Percentiles rank a stretch among this genome's conserved stretches.
Evolutionary conservation across 306 rosid genomes (phyloP).

Genomic region (Rosa rugosa): DNA sequence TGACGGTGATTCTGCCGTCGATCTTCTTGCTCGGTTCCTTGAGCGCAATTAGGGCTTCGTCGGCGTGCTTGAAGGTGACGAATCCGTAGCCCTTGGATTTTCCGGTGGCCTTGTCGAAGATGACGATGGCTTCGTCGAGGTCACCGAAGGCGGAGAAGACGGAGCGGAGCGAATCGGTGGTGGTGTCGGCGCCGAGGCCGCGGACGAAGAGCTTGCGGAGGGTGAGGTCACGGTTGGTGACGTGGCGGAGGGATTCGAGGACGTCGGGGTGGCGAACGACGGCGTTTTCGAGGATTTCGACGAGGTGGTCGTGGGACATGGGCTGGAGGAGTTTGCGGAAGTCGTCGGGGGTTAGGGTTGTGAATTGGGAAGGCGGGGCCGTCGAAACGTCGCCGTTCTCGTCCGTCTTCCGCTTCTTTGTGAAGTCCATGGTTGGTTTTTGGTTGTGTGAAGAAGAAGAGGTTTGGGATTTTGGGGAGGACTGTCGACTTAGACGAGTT

Average conservation of each 20-base stretch:
- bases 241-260: conserved; percentile 45
- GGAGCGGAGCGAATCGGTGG: conserved; percentile 63
- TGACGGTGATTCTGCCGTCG: conserved; percentile 71
- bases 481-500: neutral
- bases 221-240: conserved; percentile 49
- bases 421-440: conserved; percentile 43
- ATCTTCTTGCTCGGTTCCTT: conserved; percentile 71
- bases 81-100: conserved; percentile 73
- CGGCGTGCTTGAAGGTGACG: conserved; percentile 67
- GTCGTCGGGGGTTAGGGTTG: conserved; percentile 39
- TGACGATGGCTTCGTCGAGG: conserved; percentile 70
- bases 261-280: conserved; percentile 53
- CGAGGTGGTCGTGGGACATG: conserved; percentile 47
- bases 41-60: conserved; percentile 58
- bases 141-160: conserved; percentile 61
- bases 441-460: too few species aligned
- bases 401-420: conserved; percentile 66
- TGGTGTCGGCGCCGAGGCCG: conserved; percentile 71
- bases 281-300: conserved; percentile 56
- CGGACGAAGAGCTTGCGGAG: conserved; percentile 77
- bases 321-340: conserved; percentile 60
- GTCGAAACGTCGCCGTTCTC: conserved; percentile 43
- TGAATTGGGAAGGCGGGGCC: conserved; percentile 4
- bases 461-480: neutral
- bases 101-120: conserved; percentile 60